A percentile compares a stretch with the other conserved stretches of the same genome.
phyloP scores from a whole-genome alignment of 805 yeast species.

The Candida caryicola region DNA sequence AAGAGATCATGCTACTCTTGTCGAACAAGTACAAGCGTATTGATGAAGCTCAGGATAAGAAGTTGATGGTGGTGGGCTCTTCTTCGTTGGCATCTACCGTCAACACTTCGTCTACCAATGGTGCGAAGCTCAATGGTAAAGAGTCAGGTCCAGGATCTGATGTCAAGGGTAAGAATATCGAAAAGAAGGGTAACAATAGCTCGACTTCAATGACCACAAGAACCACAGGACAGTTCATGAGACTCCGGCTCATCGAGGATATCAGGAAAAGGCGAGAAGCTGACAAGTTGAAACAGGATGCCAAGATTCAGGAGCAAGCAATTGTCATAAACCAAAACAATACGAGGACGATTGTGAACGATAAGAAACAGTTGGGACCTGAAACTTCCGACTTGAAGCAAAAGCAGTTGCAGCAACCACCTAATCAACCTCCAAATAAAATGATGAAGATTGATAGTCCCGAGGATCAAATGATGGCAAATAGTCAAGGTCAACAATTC shows the following conservation, averaged over 20 bases:
- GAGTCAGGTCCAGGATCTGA: constrained; percentile 30
- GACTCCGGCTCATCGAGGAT: constrained; percentile 86
- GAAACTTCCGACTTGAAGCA: constrained; percentile 19
- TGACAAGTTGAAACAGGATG: constrained; percentile 41
- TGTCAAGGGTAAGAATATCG: constrained; percentile 21
- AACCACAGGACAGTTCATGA: constrained; percentile 66
- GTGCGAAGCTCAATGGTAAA: constrained; percentile 15
- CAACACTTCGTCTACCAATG: constrained; percentile 15
- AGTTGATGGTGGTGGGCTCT: constrained; percentile 38
- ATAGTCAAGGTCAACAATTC: not conserved
- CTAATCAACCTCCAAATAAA: constrained; percentile 2
- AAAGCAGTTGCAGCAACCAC: constrained; percentile 22
- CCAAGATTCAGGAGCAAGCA: constrained; percentile 38
- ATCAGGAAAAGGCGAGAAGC: constrained; percentile 63
- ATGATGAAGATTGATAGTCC: not conserved
- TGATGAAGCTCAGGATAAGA: constrained; percentile 36
- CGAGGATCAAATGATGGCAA: not conserved
- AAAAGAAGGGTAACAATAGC: constrained; percentile 12
- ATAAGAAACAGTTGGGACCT: constrained; percentile 9
- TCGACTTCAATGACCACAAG: constrained; percentile 22
- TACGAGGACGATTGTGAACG: constrained; percentile 30
- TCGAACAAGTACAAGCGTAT: constrained; percentile 38
- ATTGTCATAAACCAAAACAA: constrained; percentile 29
- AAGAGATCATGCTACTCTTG: constrained; percentile 71
- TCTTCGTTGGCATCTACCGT: constrained; percentile 21